A percentile compares a stretch with the other conserved stretches of the same genome.
These are phyloP conservation scores for Aspergillus piperis DNA, from an alignment of 2,329 filamentous ascomycete species.

Conservation along the genomic window DNA sequence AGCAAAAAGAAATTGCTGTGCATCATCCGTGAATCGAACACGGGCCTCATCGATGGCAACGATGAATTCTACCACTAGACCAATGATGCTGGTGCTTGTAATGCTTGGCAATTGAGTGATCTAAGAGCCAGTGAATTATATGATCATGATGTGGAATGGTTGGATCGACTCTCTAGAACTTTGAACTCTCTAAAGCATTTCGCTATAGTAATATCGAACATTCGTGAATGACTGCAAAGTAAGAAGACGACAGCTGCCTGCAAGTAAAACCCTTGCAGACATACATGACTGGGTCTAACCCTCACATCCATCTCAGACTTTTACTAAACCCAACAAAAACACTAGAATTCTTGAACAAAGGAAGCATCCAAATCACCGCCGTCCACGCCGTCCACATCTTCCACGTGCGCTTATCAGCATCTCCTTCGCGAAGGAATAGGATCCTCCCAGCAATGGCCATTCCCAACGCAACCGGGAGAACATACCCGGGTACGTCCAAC, in stretches of 20 bases:
- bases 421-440: background rate
- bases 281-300: background rate
- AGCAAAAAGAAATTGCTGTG: constrained; percentile 12
- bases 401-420: background rate
- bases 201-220: no score
- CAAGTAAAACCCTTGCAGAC: no score
- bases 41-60: constrained; percentile 49
- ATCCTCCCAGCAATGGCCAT: background rate
- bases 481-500: background rate
- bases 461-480: background rate
- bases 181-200: no score
- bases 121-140: no score
- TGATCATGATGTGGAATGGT: no score
- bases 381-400: constrained; percentile 1
- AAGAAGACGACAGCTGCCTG: no score
- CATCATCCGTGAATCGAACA: constrained; percentile 49
- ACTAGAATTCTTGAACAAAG: background rate
- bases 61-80: constrained; percentile 49
- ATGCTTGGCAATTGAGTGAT: no score
- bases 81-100: constrained; percentile 37
- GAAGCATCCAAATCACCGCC: background rate
- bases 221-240: no score
- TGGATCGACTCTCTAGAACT: no score
- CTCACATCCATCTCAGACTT: background rate
- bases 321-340: background rate